Evolutionary conservation across 2,329 filamentous ascomycete species (phyloP), one percentile per base, ranked within the genome.

Genomic region (Fusarium sp.): DNA sequence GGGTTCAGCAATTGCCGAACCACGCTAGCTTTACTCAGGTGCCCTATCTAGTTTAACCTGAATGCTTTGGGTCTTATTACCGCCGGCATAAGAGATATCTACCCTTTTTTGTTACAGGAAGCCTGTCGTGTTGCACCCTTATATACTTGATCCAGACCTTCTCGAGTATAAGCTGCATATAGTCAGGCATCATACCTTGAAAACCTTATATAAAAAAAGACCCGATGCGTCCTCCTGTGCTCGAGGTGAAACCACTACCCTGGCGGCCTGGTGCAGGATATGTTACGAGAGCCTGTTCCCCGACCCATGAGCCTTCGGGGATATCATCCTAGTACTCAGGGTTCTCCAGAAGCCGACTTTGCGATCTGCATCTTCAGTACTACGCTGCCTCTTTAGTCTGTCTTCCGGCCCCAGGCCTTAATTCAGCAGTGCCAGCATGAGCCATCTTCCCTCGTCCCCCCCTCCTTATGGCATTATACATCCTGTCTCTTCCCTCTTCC

Each of bases 301-400:
- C 19, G 19, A 19, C 2, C 31, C 36, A 39, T 48, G 25, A 29
- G 24, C 19, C 19, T 19, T n/a, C 24, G 22, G 34, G 39, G n/a
- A 45, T 34, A 29, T 39, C 35, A 38, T 34, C n/a, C 19, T 19
- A 47, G 43, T 35, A 34, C 15, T 9, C 43, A 49, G 10, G 58
- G 29, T 59, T 63, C 59, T 44, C 46, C 58, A 38, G 53, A 35
- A 15, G 43, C 42, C 9, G 45, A 38, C 52, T 54, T 10, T 15
- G 12, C 13, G 59, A 63, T 63, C 53, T 58, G 29, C 58, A 63
- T 41, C 39, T 31, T 54, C 31, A 32, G 38, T 31, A 22, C 53
- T 6, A 41, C 42, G 12, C 35, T 1, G 38, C 42, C 22, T 29
- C 32, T 13, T 44, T 35, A 25, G 46, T 13, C 25, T 13, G 3